Conservation (phyloP, 768 basidiomycete genomes). For the Hericium coralloides region DNA sequence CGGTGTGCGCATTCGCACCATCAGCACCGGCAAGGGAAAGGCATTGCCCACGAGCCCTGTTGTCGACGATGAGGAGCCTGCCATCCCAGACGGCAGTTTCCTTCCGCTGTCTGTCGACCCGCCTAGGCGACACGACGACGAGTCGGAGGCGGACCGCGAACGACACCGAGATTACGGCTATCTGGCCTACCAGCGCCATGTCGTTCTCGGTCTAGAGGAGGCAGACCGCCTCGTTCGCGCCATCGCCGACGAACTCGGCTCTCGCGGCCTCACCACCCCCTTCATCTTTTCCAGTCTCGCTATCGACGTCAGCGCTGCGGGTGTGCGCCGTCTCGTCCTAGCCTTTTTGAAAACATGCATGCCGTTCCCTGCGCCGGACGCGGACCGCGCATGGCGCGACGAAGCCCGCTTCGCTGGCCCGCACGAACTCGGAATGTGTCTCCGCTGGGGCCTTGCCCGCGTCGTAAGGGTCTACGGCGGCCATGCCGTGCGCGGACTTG, state of each 20-base stretch:
- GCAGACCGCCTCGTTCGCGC: constrained; percentile 64
- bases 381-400: constrained; percentile 58
- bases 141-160: constrained; percentile 5
- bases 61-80: constrained; percentile 22
- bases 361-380: constrained; percentile 21
- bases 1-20: constrained; percentile 29
- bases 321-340: constrained; percentile 70
- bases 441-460: constrained; percentile 87
- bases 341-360: constrained; percentile 65
- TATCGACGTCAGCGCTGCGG: constrained; percentile 71
- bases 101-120: constrained; percentile 26
- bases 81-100: constrained; percentile 27
- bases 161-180: constrained; percentile 56
- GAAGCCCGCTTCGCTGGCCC: constrained; percentile 80
- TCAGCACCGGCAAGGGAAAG: constrained; percentile 28
- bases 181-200: constrained; percentile 61
- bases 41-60: constrained; percentile 27
- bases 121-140: constrained; percentile 17
- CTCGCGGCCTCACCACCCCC: constrained; percentile 73
- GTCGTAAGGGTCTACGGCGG: constrained; percentile 64
- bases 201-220: constrained; percentile 69
- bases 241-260: constrained; percentile 59
- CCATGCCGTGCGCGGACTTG: constrained; percentile 69
- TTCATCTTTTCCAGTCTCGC: constrained; percentile 88
- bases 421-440: constrained; percentile 83